Percentiles rank a stretch among this genome's conserved stretches.
Conservation (phyloP, 2,329 filamentous ascomycete species). For the Arthrocladium fulminans region DNA sequence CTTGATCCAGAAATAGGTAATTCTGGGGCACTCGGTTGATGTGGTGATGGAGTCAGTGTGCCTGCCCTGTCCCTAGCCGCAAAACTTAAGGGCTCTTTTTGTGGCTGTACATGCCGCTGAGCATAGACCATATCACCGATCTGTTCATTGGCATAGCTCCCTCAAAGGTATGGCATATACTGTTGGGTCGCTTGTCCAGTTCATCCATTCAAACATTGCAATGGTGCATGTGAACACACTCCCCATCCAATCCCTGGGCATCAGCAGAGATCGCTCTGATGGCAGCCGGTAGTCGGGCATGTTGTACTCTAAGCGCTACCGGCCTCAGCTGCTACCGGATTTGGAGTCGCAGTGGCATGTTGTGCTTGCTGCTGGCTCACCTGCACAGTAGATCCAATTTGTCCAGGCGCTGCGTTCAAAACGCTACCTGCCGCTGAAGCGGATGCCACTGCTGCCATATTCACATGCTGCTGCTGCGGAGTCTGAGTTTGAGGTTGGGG, state of each 20-base stretch:
- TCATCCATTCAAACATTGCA: neutral
- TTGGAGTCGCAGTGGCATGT: neutral
- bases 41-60: too few species aligned
- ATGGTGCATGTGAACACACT: neutral
- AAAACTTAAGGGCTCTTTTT: neutral
- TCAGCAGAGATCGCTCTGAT: neutral
- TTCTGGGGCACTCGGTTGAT: too few species aligned
- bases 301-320: slow-evolving; percentile 1
- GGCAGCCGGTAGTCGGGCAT: neutral
- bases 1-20: too few species aligned
- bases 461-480: neutral
- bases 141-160: neutral
- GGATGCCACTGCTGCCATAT: neutral
- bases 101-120: neutral
- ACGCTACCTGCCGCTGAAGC: neutral
- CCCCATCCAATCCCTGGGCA: neutral
- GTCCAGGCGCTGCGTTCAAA: neutral
- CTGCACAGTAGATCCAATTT: neutral
- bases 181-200: neutral
- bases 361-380: neutral
- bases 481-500: slow-evolving; percentile 7
- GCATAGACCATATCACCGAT: neutral
- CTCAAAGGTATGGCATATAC: neutral
- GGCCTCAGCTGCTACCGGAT: neutral
- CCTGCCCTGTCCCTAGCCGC: neutral